Percentiles rank a stretch among this genome's conserved stretches.
phyloP scores from a whole-genome alignment of 495 filamentous ascomycete genomes.

The Penicillium coprophilum region DNA sequence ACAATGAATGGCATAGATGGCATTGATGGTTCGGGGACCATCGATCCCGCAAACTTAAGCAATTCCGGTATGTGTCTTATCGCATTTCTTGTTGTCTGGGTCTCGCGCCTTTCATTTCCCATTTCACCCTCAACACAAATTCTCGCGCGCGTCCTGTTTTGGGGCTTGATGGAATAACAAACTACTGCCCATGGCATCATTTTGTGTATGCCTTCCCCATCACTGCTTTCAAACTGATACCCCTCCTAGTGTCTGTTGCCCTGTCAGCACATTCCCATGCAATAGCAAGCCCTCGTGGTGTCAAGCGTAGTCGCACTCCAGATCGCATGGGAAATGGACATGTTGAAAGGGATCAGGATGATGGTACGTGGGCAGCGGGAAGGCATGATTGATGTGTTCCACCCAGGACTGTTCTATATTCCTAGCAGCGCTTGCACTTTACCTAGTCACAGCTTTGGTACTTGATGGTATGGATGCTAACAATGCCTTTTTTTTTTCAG shows the following conservation, averaged over 20 bases:
- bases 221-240: constrained; percentile 42
- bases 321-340: constrained; percentile 66
- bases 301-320: constrained; percentile 93
- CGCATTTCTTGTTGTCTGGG: constrained; percentile 17
- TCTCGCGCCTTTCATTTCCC: constrained; percentile 16
- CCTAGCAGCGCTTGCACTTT: constrained; percentile 1
- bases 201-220: constrained; percentile 14
- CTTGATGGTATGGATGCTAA: constrained; percentile 11
- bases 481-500: constrained; percentile 34
- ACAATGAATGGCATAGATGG: constrained; percentile 63
- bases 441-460: not conserved
- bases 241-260: constrained; percentile 41
- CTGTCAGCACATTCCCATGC: constrained; percentile 46
- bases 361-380: constrained; percentile 65
- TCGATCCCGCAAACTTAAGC: constrained; percentile 75
- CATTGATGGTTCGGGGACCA: constrained; percentile 73
- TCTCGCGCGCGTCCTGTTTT: not conserved
- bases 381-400: constrained; percentile 8
- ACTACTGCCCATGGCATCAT: not conserved
- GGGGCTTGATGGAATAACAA: not conserved
- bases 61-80: constrained; percentile 53
- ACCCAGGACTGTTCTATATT: constrained; percentile 4
- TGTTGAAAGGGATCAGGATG: constrained; percentile 66
- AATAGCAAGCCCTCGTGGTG: constrained; percentile 65
- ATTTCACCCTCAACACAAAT: constrained; percentile 1